Conservation (phyloP, 306 rosid species). For the Nissolia schottii region DNA sequence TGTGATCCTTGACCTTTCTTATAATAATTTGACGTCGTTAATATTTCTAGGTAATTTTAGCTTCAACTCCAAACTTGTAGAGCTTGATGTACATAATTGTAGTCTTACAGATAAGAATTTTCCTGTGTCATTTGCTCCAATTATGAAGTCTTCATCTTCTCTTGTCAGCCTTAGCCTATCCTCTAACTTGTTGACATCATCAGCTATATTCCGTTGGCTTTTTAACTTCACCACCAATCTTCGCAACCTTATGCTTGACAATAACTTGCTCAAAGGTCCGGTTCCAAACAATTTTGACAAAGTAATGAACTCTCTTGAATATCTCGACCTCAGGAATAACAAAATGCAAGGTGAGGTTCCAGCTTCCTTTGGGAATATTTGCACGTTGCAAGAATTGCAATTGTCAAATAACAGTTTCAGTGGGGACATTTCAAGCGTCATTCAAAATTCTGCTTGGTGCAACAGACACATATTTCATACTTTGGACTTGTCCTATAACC, state of each 20-base stretch:
- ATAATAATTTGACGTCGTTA: not conserved
- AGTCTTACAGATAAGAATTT: not conserved
- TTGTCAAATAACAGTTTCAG: not conserved
- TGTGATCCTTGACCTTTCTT: not conserved
- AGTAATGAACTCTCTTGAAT: not conserved
- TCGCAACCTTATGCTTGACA: rapidly evolving
- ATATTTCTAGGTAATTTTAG: not conserved
- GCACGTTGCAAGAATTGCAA: not conserved
- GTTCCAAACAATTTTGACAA: not conserved
- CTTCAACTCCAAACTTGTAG: not conserved
- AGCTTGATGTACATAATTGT: not conserved
- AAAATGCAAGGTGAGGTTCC: conserved; percentile 11
- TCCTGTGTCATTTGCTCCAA: not conserved
- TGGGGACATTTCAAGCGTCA: not conserved
- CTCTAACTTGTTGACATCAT: not conserved
- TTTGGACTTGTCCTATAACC: not conserved
- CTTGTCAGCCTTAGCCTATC: not conserved
- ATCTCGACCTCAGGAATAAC: not conserved
- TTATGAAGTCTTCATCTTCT: not conserved
- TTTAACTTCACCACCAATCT: not conserved
- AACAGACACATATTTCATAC: not conserved
- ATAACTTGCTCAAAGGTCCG: not conserved
- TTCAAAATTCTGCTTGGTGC: not conserved
- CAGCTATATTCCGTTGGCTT: not conserved
- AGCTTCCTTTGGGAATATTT: not conserved